phyloP scores from a whole-genome alignment of 75 land plant genomes.

The Pinus albicaulis region DNA sequence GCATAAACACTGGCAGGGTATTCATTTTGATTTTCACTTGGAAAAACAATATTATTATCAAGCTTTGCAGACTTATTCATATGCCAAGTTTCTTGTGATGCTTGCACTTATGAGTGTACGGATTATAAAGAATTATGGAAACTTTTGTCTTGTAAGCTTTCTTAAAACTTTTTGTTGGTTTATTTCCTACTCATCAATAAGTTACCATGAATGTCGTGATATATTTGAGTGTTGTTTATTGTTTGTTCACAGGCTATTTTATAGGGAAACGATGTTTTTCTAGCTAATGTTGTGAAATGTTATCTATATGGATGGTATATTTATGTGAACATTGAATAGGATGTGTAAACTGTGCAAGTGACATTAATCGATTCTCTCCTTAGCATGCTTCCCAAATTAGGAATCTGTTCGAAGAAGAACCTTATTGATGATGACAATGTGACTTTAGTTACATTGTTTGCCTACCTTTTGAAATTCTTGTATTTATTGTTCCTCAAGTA shows the following conservation, averaged over 20 bases:
- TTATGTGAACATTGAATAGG: neutral
- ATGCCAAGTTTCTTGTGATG: slow-evolving; percentile 79
- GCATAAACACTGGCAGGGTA: slow-evolving; percentile 96
- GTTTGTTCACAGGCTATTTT: neutral
- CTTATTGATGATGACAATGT: slow-evolving; percentile 90
- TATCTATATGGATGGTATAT: neutral
- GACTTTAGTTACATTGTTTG: slow-evolving; percentile 76
- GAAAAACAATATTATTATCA: slow-evolving; percentile 98
- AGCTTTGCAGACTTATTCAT: slow-evolving; percentile 71
- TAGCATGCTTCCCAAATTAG: slow-evolving; percentile 48
- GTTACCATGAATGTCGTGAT: neutral
- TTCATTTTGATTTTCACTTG: slow-evolving; percentile 86
- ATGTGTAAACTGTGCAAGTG: slow-evolving; percentile 36
- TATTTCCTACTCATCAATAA: neutral
- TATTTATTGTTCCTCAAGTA: slow-evolving; percentile 52
- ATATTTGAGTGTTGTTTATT: neutral
- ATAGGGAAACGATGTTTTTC: neutral
- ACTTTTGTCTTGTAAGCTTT: slow-evolving; percentile 71
- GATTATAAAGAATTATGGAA: slow-evolving; percentile 72
- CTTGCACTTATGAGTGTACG: slow-evolving; percentile 82
- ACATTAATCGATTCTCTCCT: slow-evolving; percentile 74
- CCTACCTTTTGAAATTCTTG: slow-evolving; percentile 83
- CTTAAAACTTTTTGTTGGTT: neutral
- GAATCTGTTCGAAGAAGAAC: slow-evolving; percentile 63
- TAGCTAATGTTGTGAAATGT: neutral